Percentiles rank a stretch among this genome's conserved stretches.
These are phyloP conservation scores for Thermothelomyces thermophilus DNA, from an alignment of 2,329 filamentous ascomycete genomes.

Conservation along the genomic window DNA sequence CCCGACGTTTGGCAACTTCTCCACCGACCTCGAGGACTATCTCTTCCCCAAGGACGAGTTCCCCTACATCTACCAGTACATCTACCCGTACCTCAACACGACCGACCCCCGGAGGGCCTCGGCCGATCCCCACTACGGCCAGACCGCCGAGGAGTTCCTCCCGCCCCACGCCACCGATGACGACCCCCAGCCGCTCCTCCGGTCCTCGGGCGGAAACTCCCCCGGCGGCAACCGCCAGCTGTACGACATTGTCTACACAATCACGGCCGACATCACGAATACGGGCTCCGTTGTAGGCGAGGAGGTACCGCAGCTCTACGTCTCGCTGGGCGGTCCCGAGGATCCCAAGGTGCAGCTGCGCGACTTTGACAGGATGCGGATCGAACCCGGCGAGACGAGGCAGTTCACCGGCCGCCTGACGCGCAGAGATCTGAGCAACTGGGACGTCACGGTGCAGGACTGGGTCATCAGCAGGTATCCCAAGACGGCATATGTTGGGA, in stretches of 20 bases:
- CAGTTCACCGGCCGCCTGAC: constrained; percentile 65
- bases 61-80: constrained; percentile 46
- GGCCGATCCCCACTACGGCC: constrained; percentile 53
- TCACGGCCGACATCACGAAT: constrained; percentile 65
- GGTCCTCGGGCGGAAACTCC: constrained; percentile 38
- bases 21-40: constrained; percentile 58
- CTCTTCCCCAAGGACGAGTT: constrained; percentile 55
- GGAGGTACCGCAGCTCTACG: constrained; percentile 70
- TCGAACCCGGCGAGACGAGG: constrained; percentile 60
- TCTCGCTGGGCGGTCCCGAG: constrained; percentile 70
- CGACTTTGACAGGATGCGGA: constrained; percentile 70
- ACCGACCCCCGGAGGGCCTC: constrained; percentile 49
- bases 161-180: constrained; percentile 52
- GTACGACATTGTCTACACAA: constrained; percentile 63
- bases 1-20: constrained; percentile 57
- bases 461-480: constrained; percentile 58
- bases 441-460: constrained; percentile 74
- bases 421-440: constrained; percentile 78
- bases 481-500: constrained; percentile 51
- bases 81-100: constrained; percentile 68
- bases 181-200: constrained; percentile 47
- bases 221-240: constrained; percentile 59
- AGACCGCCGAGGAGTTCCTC: constrained; percentile 51
- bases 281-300: constrained; percentile 59
- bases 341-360: constrained; percentile 64